Base-by-base conservation (phyloP, 2,329 filamentous ascomycete species). In the Epichloe uncinata region DNA sequence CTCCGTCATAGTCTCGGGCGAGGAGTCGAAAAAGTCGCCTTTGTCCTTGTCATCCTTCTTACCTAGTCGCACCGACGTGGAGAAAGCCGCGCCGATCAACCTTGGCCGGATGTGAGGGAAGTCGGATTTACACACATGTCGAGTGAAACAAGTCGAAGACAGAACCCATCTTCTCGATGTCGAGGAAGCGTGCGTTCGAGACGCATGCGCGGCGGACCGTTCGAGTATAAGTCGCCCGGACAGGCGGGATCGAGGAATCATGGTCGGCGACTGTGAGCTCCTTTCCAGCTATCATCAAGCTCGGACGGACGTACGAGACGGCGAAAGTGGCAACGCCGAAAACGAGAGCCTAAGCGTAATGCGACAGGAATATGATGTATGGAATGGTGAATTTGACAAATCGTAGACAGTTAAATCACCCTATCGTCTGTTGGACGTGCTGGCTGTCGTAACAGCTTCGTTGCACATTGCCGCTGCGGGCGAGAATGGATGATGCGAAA, bases 11-110 rank as follows among this genome's bases (percentile, higher is more conserved):
- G 62, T 58, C 50, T 68, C 66, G 47, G 70, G 64, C 5, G 70
- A 58, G 7, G 69, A 67, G 55, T 79, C 73, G 52, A 79, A 76
- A 55, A 78, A 77, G 18, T 70, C 69, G 5, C 64, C 67, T 52
- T 74, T 73, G 40, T 63, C 61, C 38, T 58, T 56, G 61, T 68
- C 65, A 45, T 65, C 66, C 41, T 69, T 65, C 47, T 68, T 70
- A 38, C 58, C 55, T 33, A 66, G 52, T 36, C 56, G 55, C 49
- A 59, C 55, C 30, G 62, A 60, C 18, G 68, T 70, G 22, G 68
- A 69, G 55, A 71, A 71, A 18, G 58, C 53, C 5, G 66, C 64
- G 26, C 56, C 52, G 33, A 57, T 50, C 47, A 61, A 57, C 43
- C 60, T 59, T 42, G 58, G 57, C 42, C 59, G 59, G 42, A 59